Evolutionary conservation across 768 basidiomycete genomes (phyloP).

Genomic region (Russula vinacea): DNA sequence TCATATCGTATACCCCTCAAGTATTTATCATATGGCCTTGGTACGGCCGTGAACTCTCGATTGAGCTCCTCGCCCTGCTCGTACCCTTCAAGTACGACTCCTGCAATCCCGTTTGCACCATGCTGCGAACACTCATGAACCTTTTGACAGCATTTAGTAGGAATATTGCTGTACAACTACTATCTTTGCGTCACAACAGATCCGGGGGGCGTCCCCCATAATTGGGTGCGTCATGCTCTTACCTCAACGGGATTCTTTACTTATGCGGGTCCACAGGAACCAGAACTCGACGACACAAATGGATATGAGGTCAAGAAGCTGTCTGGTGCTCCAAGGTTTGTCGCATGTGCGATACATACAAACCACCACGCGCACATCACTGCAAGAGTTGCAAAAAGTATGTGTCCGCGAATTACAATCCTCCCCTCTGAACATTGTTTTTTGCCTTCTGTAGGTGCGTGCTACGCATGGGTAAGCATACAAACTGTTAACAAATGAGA

Average conservation of each 20-base stretch:
- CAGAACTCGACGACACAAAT: constrained; percentile 60
- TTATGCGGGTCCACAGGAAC: constrained; percentile 49
- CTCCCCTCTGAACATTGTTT: background rate
- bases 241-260: background rate
- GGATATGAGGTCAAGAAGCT: constrained; percentile 89
- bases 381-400: constrained; percentile 84
- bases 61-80: constrained; percentile 73
- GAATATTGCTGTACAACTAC: constrained; percentile 85
- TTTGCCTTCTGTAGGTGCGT: constrained; percentile 54
- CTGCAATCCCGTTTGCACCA: background rate
- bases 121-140: constrained; percentile 17
- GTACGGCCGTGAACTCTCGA: constrained; percentile 73
- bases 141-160: constrained; percentile 59
- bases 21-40: constrained; percentile 90
- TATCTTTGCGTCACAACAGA: constrained; percentile 76
- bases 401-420: constrained; percentile 32
- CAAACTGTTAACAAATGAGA: background rate
- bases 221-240: constrained; percentile 57
- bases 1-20: constrained; percentile 88
- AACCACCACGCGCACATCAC: constrained; percentile 89
- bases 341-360: constrained; percentile 78
- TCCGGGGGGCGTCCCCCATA: constrained; percentile 76
- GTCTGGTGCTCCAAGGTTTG: constrained; percentile 82
- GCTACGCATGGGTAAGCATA: constrained; percentile 76
- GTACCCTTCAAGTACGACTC: constrained; percentile 83